Evolutionary conservation across 768 basidiomycete species (phyloP), one percentile per base, ranked within the genome.

Genomic region (Tephrocybe sp.): DNA sequence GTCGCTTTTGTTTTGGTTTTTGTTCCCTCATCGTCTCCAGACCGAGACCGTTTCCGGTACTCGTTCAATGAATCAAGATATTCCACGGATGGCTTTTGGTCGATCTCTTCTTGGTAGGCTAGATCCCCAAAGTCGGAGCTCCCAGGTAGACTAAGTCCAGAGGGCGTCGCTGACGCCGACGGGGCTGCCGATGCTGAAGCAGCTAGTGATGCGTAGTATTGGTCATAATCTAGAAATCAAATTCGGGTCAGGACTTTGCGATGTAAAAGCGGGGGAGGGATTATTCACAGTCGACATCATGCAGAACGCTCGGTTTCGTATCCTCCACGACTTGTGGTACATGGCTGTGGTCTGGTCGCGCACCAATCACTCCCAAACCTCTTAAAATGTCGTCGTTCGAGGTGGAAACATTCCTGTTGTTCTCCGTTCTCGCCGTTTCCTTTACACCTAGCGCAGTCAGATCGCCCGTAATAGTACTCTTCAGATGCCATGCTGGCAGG

Each of bases 401-500:
- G 50, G 68, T 70, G 58, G 68, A 11, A 59, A 60, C 11, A 42
- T 55, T 55, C 33, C 31, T 50, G 21, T 29, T 36, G 63, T 61
- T 48, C 45, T 77, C 77, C 21, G 75, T 67, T 49, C 84, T 71
- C n/a, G 79, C 82, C 53, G 65, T 80, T 63, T 90, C 88, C 58
- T 83, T 80, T 49, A 89, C 78, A 16, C 93, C 92, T 33, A 94
- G 74, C 18, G 91, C 87, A 1, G 95, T 97, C 52, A 93, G 71
- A 57, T 94, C 88, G 8, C 94, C 93, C 3, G 92, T 86, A 53
- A 99, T 92, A 2, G 97, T 99, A 62, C 92, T 94, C 68, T 91
- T 89, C 57, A 94, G 78, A 71, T 97, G 91, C 97, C 97, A 99
- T 11, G 88, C 76, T 1, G 97, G 97, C 38, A 99, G 72, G 0